Evolutionary conservation across 192 early-diverging fungal species (phyloP), one percentile per base, ranked within the genome.

Genomic region (Entomortierella parvispora): DNA sequence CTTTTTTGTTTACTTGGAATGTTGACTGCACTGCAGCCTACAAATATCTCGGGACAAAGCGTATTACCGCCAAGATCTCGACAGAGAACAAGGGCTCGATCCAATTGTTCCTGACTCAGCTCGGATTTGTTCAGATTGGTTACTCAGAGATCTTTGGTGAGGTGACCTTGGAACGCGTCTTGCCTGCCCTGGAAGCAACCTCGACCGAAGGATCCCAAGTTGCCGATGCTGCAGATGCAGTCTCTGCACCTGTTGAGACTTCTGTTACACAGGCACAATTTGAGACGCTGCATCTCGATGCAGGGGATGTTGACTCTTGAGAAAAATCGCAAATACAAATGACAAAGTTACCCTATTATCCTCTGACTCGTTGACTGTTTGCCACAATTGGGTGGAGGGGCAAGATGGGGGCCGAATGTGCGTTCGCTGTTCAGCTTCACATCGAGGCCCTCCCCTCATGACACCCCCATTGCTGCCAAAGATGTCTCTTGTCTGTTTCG

Each of bases 31-130:
- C 31, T 12, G 37, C 53, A 80, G 84, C 84, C 20, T 55, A 80
- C 17, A 48, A 80, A 25, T 47, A 81, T 2, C 58, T 93, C 14
- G 79, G 78, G 2, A 71, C 91, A 25, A 82, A 67, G 28, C 79
- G 74, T 3, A 91, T 92, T 54, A 81, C 83, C 11, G 80, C 90
- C 43, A 91, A 92, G 64, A 90, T 93, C 40, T 88, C 89, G 15
- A 45, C 87, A 10, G 82, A 79, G 34, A 94, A 94, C 54, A 71
- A 80, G 28, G 62, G 87, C 9, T 88, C 86, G 34, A 79, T 91
- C 37, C 57, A 81, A 15, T 54, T 94, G 29, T 94, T 94, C 59
- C 67, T 65, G 40, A 58, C 77, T 14, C 81, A 83, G 32, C 82
- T 94, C 11, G 88, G 82, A 0, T 94, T 91, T 68, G 65, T 74